Evolutionary conservation across 1,139 yeast species (phyloP).

Genomic region (Pichia sp.): DNA sequence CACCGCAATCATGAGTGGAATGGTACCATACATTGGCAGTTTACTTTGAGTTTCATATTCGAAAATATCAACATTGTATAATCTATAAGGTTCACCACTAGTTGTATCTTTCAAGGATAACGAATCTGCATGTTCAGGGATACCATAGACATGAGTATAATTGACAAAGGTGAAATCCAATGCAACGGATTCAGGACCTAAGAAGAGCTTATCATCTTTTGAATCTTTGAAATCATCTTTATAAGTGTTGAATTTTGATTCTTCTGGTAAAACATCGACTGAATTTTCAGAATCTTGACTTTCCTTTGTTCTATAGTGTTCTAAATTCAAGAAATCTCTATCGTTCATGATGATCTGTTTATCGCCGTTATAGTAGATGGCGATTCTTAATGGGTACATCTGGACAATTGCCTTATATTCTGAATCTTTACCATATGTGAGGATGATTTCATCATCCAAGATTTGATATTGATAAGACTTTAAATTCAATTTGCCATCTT

Average conservation of each 20-base stretch:
- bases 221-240: conserved; percentile 62
- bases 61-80: conserved; percentile 91
- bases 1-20: conserved; percentile 80
- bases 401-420: conserved; percentile 34
- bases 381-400: conserved; percentile 52
- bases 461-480: conserved; percentile 22
- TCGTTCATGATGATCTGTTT: conserved; percentile 64
- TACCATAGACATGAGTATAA: conserved; percentile 73
- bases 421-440: conserved; percentile 42
- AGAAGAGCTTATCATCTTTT: conserved; percentile 55
- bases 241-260: conserved; percentile 57
- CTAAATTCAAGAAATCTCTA: conserved; percentile 67
- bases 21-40: conserved; percentile 92
- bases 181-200: conserved; percentile 92
- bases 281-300: conserved; percentile 36
- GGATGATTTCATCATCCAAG: conserved; percentile 28
- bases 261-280: conserved; percentile 50
- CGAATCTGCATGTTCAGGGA: conserved; percentile 93
- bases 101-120: conserved; percentile 70
- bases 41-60: conserved; percentile 83
- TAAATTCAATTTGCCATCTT: conserved; percentile 10
- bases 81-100: conserved; percentile 66
- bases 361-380: conserved; percentile 43
- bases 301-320: conserved; percentile 60
- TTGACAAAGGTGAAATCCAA: conserved; percentile 68